Conservation (phyloP, 2,329 filamentous ascomycete genomes). For the Phoma sp. region DNA sequence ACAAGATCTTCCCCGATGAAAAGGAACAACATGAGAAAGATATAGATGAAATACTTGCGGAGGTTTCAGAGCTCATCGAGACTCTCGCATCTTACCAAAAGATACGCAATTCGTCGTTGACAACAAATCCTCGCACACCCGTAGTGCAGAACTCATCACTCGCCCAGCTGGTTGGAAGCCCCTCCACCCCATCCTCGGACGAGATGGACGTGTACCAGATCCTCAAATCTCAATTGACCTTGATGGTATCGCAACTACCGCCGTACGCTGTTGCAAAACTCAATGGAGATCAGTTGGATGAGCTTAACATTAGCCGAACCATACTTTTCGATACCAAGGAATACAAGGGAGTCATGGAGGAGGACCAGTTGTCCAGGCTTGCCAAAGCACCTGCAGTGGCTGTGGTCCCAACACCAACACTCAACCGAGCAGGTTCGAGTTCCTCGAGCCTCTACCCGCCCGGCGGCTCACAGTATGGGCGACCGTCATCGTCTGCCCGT, state of each 20-base stretch:
- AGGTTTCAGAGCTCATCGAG: conserved; percentile 77
- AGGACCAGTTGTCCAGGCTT: conserved; percentile 67
- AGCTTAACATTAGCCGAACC: conserved; percentile 80
- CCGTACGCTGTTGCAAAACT: conserved; percentile 87
- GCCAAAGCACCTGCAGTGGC: conserved; percentile 49
- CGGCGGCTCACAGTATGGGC: conserved; percentile 39
- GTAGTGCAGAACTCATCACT: conserved; percentile 71
- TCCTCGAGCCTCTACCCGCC: conserved; percentile 39
- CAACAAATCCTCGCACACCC: conserved; percentile 68
- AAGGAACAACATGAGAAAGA: conserved; percentile 62
- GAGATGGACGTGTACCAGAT: conserved; percentile 70
- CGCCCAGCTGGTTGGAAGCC: conserved; percentile 59
- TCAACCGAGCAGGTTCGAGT: conserved; percentile 35
- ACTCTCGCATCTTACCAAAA: conserved; percentile 79
- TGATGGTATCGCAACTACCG: conserved; percentile 77
- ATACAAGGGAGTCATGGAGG: conserved; percentile 80
- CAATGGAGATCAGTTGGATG: conserved; percentile 82
- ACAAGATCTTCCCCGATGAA: conserved; percentile 26
- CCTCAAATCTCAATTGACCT: conserved; percentile 74
- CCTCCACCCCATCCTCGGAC: conserved; percentile 67
- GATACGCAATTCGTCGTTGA: conserved; percentile 74
- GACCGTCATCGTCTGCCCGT: conserved; percentile 36
- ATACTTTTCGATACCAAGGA: conserved; percentile 75
- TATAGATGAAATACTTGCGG: conserved; percentile 71
- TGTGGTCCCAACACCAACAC: conserved; percentile 34